Conservation (phyloP, 164 flowering plant species). For the Annona cherimola region DNA sequence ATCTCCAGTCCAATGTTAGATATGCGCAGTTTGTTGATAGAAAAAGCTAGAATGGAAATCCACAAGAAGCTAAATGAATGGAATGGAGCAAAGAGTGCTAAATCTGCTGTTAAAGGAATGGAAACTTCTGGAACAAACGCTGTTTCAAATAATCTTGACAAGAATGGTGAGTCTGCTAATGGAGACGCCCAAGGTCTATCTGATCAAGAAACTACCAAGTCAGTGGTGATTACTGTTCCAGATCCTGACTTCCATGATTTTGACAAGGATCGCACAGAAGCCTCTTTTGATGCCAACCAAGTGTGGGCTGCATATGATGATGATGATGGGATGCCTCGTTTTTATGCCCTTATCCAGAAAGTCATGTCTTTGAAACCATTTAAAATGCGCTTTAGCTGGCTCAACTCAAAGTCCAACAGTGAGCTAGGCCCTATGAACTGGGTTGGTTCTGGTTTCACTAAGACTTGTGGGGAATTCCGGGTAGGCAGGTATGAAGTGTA, state of each 20-base stretch:
- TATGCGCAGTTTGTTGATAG: conserved; percentile 41
- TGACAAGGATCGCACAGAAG: conserved; percentile 58
- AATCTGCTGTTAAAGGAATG: conserved; percentile 18
- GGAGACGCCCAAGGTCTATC: conserved; percentile 14
- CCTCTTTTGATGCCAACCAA: conserved; percentile 50
- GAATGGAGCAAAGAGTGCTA: conserved; percentile 18
- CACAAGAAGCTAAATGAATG: conserved; percentile 35
- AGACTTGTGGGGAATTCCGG: conserved; percentile 74
- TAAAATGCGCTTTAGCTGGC: conserved; percentile 64
- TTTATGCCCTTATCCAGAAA: conserved; percentile 55
- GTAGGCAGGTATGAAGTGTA: conserved; percentile 40
- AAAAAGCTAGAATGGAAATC: conserved; percentile 58
- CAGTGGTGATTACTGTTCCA: conserved; percentile 48
- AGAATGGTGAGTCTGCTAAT: conserved; percentile 10
- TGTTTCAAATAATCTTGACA: conserved; percentile 12
- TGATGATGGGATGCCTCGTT: conserved; percentile 81
- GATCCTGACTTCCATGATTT: conserved; percentile 72
- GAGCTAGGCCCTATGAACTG: conserved; percentile 57
- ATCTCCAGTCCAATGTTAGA: conserved; percentile 21
- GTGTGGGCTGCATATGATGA: conserved; percentile 81
- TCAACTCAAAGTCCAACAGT: conserved; percentile 52
- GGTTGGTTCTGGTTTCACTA: conserved; percentile 60
- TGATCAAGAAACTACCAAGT: conserved; percentile 20
- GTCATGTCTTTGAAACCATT: conserved; percentile 61
- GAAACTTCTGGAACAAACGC: conserved; percentile 12